Conservation (phyloP, 148 eudicot genomes). For the Cornus kousa region DNA sequence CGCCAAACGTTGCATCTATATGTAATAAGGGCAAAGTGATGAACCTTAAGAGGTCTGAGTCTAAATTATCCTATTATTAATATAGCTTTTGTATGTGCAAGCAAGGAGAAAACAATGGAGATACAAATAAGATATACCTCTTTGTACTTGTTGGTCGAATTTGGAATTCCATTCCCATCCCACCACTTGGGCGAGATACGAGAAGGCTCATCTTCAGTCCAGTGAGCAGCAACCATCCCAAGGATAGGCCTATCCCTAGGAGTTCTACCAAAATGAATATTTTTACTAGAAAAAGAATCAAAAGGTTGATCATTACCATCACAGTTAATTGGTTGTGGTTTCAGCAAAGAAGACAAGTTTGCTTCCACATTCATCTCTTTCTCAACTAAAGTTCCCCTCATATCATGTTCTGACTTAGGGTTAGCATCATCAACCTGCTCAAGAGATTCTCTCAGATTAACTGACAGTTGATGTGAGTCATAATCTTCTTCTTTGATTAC, state of each 20-base stretch:
- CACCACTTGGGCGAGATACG: conserved; percentile 58
- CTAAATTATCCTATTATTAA: not conserved
- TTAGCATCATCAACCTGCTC: conserved; percentile 22
- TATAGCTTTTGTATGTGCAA: not conserved
- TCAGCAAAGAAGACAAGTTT: conserved; percentile 64
- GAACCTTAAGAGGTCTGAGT: no score
- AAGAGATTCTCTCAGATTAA: conserved; percentile 19
- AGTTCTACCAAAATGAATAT: conserved; percentile 32
- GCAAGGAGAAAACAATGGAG: conserved; percentile 4
- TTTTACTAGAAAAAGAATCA: conserved; percentile 26
- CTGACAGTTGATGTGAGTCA: conserved; percentile 12
- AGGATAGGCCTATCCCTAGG: conserved; percentile 77
- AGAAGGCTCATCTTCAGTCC: conserved; percentile 59
- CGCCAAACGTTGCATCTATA: no score
- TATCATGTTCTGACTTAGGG: conserved; percentile 19
- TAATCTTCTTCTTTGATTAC: conserved; percentile 28
- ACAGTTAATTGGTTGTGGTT: conserved; percentile 32
- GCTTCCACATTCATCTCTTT: conserved; percentile 39
- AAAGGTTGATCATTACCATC: conserved; percentile 11
- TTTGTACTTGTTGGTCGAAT: conserved; percentile 90
- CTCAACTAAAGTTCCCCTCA: conserved; percentile 22
- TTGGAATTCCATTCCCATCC: conserved; percentile 99
- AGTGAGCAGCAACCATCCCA: conserved; percentile 78
- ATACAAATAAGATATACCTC: conserved; percentile 47
- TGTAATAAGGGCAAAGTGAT: no score